Evolutionary conservation across 2,329 filamentous ascomycete species (phyloP).

Genomic region (Trichophyton mentagrophytes): DNA sequence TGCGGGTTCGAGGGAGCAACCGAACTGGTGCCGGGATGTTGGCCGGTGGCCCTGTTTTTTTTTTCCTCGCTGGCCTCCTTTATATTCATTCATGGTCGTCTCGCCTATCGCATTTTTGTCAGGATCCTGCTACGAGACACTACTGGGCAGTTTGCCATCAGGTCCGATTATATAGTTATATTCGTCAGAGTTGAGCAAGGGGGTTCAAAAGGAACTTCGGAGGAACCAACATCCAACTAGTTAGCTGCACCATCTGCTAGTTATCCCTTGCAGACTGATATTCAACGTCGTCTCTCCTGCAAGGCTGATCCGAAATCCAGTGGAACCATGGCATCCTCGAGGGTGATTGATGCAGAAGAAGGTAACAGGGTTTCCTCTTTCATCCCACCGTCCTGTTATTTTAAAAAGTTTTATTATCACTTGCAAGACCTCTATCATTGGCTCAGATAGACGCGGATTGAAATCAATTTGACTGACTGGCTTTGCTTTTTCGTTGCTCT

Average conservation of each 20-base stretch:
- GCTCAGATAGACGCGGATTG: background rate
- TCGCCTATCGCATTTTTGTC: background rate
- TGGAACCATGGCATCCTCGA: conserved; percentile 3
- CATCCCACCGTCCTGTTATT: background rate
- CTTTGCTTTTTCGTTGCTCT: conserved; percentile 4
- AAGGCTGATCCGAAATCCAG: conserved; percentile 1
- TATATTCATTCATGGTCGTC: background rate
- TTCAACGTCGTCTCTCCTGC: conserved; percentile 1
- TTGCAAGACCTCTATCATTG: background rate
- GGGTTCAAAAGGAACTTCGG: background rate
- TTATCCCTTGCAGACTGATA: background rate
- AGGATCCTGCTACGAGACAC: background rate
- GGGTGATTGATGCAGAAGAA: conserved; percentile 39
- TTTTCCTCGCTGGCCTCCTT: background rate
- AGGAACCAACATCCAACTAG: background rate
- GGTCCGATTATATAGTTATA: background rate
- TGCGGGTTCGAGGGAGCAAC: background rate
- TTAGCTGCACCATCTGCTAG: background rate
- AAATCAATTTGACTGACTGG: background rate
- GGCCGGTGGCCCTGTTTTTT: background rate
- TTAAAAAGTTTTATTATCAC: no score
- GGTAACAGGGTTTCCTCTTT: conserved; percentile 28
- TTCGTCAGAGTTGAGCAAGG: background rate
- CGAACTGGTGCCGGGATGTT: background rate
- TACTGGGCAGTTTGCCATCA: background rate